A percentile compares a stretch with the other conserved stretches of the same genome.
Conservation (phyloP, 1,284 basidiomycete genomes). For the Leccinum fallax region DNA sequence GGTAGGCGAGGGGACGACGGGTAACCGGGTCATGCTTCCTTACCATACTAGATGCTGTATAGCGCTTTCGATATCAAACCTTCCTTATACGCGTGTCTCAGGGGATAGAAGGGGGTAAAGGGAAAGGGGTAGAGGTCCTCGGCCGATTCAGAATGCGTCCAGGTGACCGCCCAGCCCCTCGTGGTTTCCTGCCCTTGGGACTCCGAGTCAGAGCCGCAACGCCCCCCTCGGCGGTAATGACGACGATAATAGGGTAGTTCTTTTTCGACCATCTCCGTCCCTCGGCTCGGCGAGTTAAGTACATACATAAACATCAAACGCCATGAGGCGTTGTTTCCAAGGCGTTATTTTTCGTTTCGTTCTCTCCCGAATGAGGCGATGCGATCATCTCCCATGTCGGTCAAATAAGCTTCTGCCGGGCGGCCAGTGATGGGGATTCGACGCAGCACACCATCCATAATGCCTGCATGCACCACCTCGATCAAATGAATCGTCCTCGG, state of each 20-base stretch:
- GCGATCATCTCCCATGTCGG: slow-evolving; percentile 12
- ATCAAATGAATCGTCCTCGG: slow-evolving; percentile 12
- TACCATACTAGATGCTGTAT: slow-evolving; percentile 1
- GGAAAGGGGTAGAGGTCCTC: not conserved
- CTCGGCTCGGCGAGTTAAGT: slow-evolving; percentile 7
- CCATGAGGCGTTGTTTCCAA: slow-evolving; percentile 9
- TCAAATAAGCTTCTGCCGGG: slow-evolving; percentile 7
- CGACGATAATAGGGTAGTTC: slow-evolving; percentile 2
- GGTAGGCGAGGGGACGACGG: slow-evolving; percentile 11
- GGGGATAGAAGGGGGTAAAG: slow-evolving; percentile 5
- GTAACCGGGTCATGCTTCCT: slow-evolving; percentile 13
- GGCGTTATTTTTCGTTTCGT: not conserved
- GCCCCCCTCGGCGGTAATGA: slow-evolving; percentile 12
- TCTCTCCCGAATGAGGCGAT: slow-evolving; percentile 9
- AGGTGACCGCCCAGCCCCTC: slow-evolving; percentile 16
- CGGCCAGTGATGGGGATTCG: slow-evolving; percentile 3
- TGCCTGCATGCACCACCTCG: slow-evolving; percentile 9
- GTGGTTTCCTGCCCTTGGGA: slow-evolving; percentile 31
- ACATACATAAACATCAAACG: not conserved
- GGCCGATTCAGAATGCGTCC: not conserved
- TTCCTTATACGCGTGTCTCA: slow-evolving; percentile 28
- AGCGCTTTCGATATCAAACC: slow-evolving; percentile 29
- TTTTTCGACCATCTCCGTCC: slow-evolving; percentile 14
- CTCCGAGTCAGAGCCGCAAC: not conserved
- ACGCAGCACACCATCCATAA: slow-evolving; percentile 9